A percentile compares a stretch with the other conserved stretches of the same genome.
These are phyloP conservation scores for Blumeriella jaapii DNA, from an alignment of 2,329 filamentous ascomycete species.

Conservation along the genomic window DNA sequence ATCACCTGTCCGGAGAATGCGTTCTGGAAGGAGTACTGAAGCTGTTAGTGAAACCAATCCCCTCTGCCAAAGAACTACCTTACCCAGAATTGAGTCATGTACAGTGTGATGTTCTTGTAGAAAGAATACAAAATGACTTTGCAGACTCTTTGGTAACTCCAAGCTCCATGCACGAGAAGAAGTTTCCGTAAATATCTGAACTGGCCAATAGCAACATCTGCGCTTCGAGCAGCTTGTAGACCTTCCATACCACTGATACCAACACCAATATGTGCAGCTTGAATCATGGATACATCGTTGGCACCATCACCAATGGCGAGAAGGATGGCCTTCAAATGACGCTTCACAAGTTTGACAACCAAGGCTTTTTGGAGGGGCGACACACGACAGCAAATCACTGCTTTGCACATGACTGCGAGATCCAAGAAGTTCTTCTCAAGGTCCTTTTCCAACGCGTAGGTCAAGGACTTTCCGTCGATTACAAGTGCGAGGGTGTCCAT, in stretches of 20 bases:
- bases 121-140: slow-evolving; percentile 98
- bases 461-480: slow-evolving; percentile 93
- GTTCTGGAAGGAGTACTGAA: slow-evolving; percentile 90
- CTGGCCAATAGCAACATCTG: slow-evolving; percentile 90
- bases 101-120: slow-evolving; percentile 97
- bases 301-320: slow-evolving; percentile 95
- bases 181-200: slow-evolving; percentile 93
- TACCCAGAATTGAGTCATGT: slow-evolving; percentile 99
- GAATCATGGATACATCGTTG: slow-evolving; percentile 99
- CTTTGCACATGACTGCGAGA: slow-evolving; percentile 89
- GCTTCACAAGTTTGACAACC: slow-evolving; percentile 94
- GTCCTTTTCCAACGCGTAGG: slow-evolving; percentile 84
- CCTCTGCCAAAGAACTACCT: slow-evolving; percentile 33
- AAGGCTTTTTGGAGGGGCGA: slow-evolving; percentile 94
- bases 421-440: slow-evolving; percentile 90
- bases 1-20: slow-evolving; percentile 96
- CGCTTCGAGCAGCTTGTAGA: slow-evolving; percentile 88
- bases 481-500: slow-evolving; percentile 81
- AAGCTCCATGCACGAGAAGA: slow-evolving; percentile 86
- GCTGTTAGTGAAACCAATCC: slow-evolving; percentile 16
- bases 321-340: slow-evolving; percentile 78
- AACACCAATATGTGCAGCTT: slow-evolving; percentile 94
- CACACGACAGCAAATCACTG: slow-evolving; percentile 96
- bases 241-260: slow-evolving; percentile 96
- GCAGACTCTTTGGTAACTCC: slow-evolving; percentile 95